phyloP scores from a whole-genome alignment of 805 yeast genomes.

The Teunomyces tritomae region DNA sequence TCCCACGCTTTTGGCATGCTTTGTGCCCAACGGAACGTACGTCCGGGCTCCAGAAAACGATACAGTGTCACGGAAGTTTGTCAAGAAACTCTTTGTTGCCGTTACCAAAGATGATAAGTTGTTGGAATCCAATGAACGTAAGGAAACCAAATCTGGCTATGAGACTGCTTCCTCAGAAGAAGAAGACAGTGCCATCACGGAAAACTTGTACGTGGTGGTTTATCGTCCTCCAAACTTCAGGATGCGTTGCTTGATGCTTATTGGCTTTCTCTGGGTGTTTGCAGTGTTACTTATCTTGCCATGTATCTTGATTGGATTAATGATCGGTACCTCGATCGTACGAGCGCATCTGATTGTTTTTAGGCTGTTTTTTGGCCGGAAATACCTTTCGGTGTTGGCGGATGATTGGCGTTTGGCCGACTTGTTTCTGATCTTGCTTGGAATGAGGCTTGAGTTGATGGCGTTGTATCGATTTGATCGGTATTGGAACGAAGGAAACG shows the following conservation, averaged over 20 bases:
- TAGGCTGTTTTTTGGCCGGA: not conserved
- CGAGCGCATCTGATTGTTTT: not conserved
- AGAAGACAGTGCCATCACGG: conserved; percentile 40
- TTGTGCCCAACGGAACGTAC: conserved; percentile 77
- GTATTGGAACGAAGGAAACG: not conserved
- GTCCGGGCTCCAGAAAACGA: conserved; percentile 88
- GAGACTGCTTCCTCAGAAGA: conserved; percentile 42
- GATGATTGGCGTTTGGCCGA: conserved; percentile 21
- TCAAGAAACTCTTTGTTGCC: conserved; percentile 69
- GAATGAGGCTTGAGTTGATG: conserved; percentile 14
- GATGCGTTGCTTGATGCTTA: conserved; percentile 50
- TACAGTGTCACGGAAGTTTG: conserved; percentile 62
- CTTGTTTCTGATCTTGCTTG: conserved; percentile 17
- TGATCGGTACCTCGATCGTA: conserved; percentile 25
- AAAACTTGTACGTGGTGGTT: conserved; percentile 62
- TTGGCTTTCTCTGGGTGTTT: conserved; percentile 48
- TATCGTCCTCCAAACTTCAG: conserved; percentile 83
- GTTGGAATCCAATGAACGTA: conserved; percentile 26
- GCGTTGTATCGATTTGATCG: conserved; percentile 5
- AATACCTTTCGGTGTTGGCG: not conserved
- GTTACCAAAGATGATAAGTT: conserved; percentile 78
- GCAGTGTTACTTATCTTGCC: conserved; percentile 30
- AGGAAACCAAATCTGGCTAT: conserved; percentile 11
- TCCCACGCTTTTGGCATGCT: conserved; percentile 48
- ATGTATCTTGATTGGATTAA: conserved; percentile 18